phyloP scores from a whole-genome alignment of 225 moss, liverwort and hornwort genomes.

The Sphagnum contortum region DNA sequence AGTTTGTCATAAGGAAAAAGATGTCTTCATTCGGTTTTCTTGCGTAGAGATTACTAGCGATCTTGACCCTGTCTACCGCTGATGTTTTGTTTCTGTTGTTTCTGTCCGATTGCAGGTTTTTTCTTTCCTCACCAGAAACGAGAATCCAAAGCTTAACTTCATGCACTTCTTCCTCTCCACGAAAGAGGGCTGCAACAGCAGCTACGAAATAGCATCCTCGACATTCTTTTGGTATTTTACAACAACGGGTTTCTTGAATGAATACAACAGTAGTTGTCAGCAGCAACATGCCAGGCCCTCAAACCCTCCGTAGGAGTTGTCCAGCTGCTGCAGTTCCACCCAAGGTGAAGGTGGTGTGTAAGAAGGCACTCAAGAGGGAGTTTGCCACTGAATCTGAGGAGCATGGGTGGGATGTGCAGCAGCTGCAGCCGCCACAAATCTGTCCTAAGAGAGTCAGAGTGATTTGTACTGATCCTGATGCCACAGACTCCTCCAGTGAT shows the following conservation, averaged over 20 bases:
- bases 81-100: too few species aligned
- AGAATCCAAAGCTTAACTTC: background rate
- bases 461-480: slow-evolving; percentile 50
- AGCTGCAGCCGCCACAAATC: slow-evolving; percentile 1
- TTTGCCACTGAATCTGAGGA: slow-evolving; percentile 1
- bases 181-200: slow-evolving; percentile 11
- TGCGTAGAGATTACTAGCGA: too few species aligned
- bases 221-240: background rate
- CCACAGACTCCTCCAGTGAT: slow-evolving; percentile 37
- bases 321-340: background rate
- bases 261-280: background rate
- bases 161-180: slow-evolving; percentile 9
- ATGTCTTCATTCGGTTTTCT: too few species aligned
- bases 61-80: too few species aligned
- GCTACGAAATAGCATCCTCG: background rate
- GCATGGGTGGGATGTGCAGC: background rate
- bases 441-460: slow-evolving; percentile 35
- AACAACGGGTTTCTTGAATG: slow-evolving; percentile 3
- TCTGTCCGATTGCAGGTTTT: too few species aligned
- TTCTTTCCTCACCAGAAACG: too few species aligned
- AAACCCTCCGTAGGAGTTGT: slow-evolving; percentile 4
- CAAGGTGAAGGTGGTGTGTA: slow-evolving; percentile 1
- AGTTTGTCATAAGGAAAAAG: too few species aligned
- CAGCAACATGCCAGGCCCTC: slow-evolving; percentile 15
- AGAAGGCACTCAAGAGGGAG: slow-evolving; percentile 21